Evolutionary conservation across 1,284 basidiomycete species (phyloP).

Genomic region (Tausonia pullulans): DNA sequence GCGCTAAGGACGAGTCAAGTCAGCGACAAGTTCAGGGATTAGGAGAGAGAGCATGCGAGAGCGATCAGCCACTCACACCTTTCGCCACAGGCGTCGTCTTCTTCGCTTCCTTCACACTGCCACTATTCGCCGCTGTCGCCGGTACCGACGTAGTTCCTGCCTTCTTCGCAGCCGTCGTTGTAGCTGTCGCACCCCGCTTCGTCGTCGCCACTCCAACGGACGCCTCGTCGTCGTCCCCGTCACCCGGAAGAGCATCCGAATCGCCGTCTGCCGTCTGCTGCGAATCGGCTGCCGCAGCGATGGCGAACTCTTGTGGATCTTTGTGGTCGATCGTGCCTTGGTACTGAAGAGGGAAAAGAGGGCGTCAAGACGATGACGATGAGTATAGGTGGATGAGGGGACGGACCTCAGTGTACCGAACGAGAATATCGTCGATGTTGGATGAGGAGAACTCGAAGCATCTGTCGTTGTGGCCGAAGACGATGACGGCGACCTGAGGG

Average conservation of each 20-base stretch:
- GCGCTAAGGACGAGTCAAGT: not conserved
- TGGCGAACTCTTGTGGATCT: constrained; percentile 1
- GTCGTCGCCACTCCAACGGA: not conserved
- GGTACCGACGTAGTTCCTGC: not conserved
- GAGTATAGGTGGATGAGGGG: not conserved
- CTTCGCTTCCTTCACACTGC: not conserved
- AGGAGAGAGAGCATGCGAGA: too few relatives aligned
- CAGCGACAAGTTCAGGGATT: not conserved
- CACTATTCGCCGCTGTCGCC: not conserved
- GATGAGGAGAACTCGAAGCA: constrained; percentile 25
- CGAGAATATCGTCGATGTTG: constrained; percentile 22
- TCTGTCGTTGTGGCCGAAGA: constrained; percentile 30
- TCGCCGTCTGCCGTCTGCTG: not conserved
- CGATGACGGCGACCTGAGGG: constrained; percentile 32
- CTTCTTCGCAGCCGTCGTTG: not conserved
- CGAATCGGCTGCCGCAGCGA: constrained; percentile 3
- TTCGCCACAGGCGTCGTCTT: not conserved
- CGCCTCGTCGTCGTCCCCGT: not conserved
- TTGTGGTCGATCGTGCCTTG: constrained; percentile 6
- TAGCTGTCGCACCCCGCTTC: not conserved
- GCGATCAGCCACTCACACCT: not conserved
- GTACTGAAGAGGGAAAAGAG: not conserved
- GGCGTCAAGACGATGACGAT: not conserved
- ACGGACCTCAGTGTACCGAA: constrained; percentile 23
- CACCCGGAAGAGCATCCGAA: not conserved